Base-by-base conservation (phyloP, 2,329 filamentous ascomycete genomes). In the Aspergillus amoenus region DNA sequence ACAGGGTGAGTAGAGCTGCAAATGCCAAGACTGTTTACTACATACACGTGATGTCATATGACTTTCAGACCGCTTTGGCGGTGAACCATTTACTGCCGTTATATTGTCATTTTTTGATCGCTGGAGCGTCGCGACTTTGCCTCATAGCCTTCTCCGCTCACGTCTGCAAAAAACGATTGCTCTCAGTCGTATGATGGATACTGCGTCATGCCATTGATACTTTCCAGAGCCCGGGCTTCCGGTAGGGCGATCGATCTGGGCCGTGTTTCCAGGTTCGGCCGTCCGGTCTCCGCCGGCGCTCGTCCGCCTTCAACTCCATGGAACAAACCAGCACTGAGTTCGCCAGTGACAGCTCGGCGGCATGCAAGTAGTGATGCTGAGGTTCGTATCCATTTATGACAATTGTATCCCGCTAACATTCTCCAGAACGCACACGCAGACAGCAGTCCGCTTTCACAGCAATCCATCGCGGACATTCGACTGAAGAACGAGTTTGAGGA, bases 401-500 rank as follows among this genome's bases (percentile, higher is more conserved):
- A 12, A 21, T 34, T n/a, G 11, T 13, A 42, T 32, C 3, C 18
- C 27, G n/a, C 24, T 34, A 40, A 34, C 8, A 12, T 43, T 52
- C 24, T 6, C 4, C 51, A 53, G 51, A 45, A 11, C 39, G 9
- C 34, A n/a, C 22, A 50, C 21, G 37, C 48, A 24, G 42, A 45
- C 1, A 52, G 57, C 12, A 60, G 61, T 32, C 30, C 51, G 11
- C 9, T 55, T 3, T 40, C 57, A 22, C 54, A 56, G 18, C 50
- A 61, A 11, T 64, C 63, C 5, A 57, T 69, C 45, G 64, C 69
- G 48, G 62, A 72, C 52, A 66, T 70, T 39, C 66, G 68, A 13
- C 59, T 65, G 7, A 61, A 69, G 47, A 67, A 63, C 45, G 73
- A 77, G 56, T 67, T 76, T 34, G 70, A 73, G 55, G 63, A 66